Conservation (phyloP, 208 protist genomes). For the Trypanosoma congolense region DNA sequence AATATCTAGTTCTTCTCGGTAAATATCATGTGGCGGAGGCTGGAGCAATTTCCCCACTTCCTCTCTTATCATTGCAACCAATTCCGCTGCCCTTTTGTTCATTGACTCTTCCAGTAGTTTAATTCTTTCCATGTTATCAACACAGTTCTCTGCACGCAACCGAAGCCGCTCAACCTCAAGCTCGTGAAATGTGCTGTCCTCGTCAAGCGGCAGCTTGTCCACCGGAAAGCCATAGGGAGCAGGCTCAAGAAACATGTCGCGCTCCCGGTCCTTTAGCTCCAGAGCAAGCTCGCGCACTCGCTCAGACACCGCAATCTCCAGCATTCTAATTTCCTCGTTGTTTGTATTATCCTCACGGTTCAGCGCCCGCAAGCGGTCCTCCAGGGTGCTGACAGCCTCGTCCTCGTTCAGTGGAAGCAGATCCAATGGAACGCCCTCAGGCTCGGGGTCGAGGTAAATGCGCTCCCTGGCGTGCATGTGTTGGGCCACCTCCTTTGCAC, state of each 20-base stretch:
- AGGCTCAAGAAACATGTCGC: constrained; percentile 53
- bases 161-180: constrained; percentile 59
- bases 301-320: constrained; percentile 56
- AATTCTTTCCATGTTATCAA: constrained; percentile 18
- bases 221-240: constrained; percentile 36
- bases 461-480: constrained; percentile 50
- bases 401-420: constrained; percentile 59
- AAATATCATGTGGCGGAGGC: constrained; percentile 44
- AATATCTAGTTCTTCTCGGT: constrained; percentile 24
- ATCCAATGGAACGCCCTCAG: constrained; percentile 53
- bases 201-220: constrained; percentile 36
- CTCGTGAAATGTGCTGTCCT: constrained; percentile 27
- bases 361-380: constrained; percentile 45
- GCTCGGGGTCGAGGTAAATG: constrained; percentile 48
- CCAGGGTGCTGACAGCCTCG: constrained; percentile 42
- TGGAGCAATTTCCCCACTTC: constrained; percentile 43
- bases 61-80: constrained; percentile 26
- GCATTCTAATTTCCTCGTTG: constrained; percentile 29
- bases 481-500: constrained; percentile 42
- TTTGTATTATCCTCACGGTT: constrained; percentile 48
- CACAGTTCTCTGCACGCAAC: constrained; percentile 31
- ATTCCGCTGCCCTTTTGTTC: constrained; percentile 41
- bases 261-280: constrained; percentile 38
- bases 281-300: constrained; percentile 57
- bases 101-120: constrained; percentile 46